These are phyloP conservation scores for Epicoccum sorghinum DNA, from an alignment of 2,329 filamentous ascomycete genomes.

Conservation along the genomic window DNA sequence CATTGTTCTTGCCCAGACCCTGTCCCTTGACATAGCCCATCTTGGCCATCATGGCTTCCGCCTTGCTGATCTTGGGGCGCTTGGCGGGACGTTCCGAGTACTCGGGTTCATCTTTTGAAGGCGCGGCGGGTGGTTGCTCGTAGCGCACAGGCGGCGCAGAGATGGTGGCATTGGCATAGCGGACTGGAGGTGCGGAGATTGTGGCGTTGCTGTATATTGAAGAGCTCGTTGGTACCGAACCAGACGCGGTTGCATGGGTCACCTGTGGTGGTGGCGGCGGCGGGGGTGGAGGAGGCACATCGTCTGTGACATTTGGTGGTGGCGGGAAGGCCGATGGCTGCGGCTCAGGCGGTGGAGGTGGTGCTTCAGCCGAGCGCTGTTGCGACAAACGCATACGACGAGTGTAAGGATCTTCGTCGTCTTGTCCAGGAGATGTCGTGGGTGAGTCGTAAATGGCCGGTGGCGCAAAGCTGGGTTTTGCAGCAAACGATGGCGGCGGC, in stretches of 20 bases:
- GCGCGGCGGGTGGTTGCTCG: constrained; percentile 35
- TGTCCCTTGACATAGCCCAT: constrained; percentile 91
- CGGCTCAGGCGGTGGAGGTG: constrained; percentile 19
- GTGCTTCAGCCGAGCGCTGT: constrained; percentile 13
- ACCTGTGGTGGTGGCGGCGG: constrained; percentile 53
- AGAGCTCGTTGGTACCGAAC: constrained; percentile 1
- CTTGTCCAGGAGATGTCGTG: constrained; percentile 28
- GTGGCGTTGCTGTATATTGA: constrained; percentile 52
- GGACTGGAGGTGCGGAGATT: constrained; percentile 79
- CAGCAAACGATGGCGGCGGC: constrained; percentile 1
- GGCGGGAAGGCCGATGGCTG: constrained; percentile 10
- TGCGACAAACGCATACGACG: constrained; percentile 29
- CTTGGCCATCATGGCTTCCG: constrained; percentile 86
- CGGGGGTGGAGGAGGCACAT: constrained; percentile 23
- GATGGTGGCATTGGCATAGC: constrained; percentile 72
- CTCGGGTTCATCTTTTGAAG: constrained; percentile 19
- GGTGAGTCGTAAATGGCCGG: constrained; percentile 43
- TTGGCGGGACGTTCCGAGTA: constrained; percentile 47
- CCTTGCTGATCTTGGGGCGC: constrained; percentile 51
- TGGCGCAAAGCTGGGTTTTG: constrained; percentile 54
- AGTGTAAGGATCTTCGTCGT: constrained; percentile 27
- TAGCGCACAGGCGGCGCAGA: constrained; percentile 82
- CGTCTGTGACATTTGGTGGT: constrained; percentile 19
- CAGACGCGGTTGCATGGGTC: constrained; percentile 53
- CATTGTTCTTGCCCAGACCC: constrained; percentile 80